Conservation (phyloP, 768 basidiomycete species). For the button mushroom (Agaricus bisporus) region DNA sequence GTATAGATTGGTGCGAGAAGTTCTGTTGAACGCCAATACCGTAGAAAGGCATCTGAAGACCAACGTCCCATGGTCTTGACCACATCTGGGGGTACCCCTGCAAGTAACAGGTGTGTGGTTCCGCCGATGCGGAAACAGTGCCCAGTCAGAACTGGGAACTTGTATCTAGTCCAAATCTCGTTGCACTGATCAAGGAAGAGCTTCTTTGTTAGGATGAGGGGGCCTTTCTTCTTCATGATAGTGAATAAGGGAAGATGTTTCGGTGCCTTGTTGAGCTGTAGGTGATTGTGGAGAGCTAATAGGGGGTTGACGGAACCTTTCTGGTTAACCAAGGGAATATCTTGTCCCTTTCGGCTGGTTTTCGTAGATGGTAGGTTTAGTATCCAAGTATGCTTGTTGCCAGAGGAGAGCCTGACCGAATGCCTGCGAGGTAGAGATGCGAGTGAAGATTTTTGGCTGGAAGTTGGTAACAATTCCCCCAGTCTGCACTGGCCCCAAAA, state of each 20-base stretch:
- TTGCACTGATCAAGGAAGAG: constrained; percentile 9
- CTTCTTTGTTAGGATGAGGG: constrained; percentile 4
- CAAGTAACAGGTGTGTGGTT: constrained; percentile 20
- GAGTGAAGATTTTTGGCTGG: constrained; percentile 13
- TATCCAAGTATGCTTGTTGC: constrained; percentile 3
- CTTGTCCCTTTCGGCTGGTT: constrained; percentile 15
- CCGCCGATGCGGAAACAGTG: constrained; percentile 25
- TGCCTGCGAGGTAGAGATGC: neutral
- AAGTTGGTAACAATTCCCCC: constrained; percentile 18
- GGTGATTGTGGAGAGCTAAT: constrained; percentile 20
- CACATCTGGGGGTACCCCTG: constrained; percentile 22
- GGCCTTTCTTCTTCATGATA: neutral
- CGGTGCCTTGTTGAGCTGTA: constrained; percentile 15
- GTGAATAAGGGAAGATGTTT: constrained; percentile 13
- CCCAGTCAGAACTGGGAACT: constrained; percentile 9
- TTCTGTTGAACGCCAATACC: constrained; percentile 22
- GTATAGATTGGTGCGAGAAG: constrained; percentile 16
- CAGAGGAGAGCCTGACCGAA: constrained; percentile 11
- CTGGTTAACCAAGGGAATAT: constrained; percentile 20
- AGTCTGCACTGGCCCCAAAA: constrained; percentile 29
- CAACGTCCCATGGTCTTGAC: constrained; percentile 28
- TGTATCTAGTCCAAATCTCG: constrained; percentile 8
- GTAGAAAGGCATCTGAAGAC: constrained; percentile 24
- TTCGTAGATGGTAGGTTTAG: constrained; percentile 32
- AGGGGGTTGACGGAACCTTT: constrained; percentile 9